Evolutionary conservation across 2,329 filamentous ascomycete genomes (phyloP).

Genomic region (Mollisia scopiformis): DNA sequence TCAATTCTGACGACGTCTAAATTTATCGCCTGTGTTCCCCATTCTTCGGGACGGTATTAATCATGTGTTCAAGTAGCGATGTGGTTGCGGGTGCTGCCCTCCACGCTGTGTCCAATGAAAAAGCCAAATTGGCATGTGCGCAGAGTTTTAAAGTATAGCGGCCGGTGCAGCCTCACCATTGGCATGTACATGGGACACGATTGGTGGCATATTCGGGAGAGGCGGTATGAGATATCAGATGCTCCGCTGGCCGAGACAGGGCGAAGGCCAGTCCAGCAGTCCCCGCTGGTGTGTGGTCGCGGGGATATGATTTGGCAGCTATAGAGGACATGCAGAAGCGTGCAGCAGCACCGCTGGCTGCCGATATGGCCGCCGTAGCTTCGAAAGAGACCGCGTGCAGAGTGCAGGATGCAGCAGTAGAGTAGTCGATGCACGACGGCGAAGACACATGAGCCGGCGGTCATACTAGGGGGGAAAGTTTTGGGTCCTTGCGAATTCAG

Average conservation of each 20-base stretch:
- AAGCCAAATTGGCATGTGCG: slow-evolving; percentile 13
- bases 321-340: neutral
- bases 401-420: neutral
- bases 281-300: neutral
- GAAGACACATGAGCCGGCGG: neutral
- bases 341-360: too few species aligned
- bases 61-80: slow-evolving; percentile 31
- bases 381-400: neutral
- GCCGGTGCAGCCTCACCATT: neutral
- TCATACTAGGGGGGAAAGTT: neutral
- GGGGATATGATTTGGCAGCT: neutral
- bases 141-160: slow-evolving; percentile 10
- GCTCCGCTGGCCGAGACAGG: neutral
- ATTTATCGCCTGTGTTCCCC: slow-evolving; percentile 20
- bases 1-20: slow-evolving; percentile 19
- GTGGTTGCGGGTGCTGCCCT: slow-evolving; percentile 22
- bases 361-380: neutral
- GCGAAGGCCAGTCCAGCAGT: neutral
- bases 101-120: slow-evolving; percentile 21
- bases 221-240: neutral
- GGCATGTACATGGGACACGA: neutral
- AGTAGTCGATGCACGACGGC: neutral
- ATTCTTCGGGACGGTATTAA: slow-evolving; percentile 27
- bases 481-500: neutral
- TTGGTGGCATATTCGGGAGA: neutral